phyloP scores from a whole-genome alignment of 441 rosid genomes.

The Erodium trifolium region DNA sequence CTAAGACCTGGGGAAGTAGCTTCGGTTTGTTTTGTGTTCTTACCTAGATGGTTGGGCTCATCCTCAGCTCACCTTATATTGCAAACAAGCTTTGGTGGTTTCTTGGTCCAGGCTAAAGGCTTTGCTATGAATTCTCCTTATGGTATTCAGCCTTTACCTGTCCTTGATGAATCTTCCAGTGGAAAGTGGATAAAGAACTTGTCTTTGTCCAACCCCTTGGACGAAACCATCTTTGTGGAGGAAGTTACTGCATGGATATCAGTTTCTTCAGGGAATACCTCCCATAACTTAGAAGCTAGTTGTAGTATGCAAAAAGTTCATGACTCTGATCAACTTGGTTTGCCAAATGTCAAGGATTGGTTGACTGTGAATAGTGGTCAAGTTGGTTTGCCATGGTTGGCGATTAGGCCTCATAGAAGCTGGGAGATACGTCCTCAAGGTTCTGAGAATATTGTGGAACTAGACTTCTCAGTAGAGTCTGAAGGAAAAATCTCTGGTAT shows the following conservation, averaged over 20 bases:
- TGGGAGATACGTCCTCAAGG: slow-evolving; percentile 48
- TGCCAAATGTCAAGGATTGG: slow-evolving; percentile 40
- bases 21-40: slow-evolving; percentile 56
- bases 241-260: slow-evolving; percentile 51
- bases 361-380: slow-evolving; percentile 35
- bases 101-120: slow-evolving; percentile 57
- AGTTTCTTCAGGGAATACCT: slow-evolving; percentile 41
- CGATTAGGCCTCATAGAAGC: slow-evolving; percentile 37
- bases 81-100: slow-evolving; percentile 68
- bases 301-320: slow-evolving; percentile 33
- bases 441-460: slow-evolving; percentile 39
- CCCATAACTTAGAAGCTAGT: slow-evolving; percentile 43
- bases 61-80: slow-evolving; percentile 50
- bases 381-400: slow-evolving; percentile 36
- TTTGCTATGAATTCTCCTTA: slow-evolving; percentile 47
- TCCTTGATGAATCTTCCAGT: slow-evolving; percentile 27
- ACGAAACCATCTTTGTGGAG: slow-evolving; percentile 43
- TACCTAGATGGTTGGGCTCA: slow-evolving; percentile 54
- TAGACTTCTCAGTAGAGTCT: slow-evolving; percentile 42
- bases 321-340: slow-evolving; percentile 24
- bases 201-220: slow-evolving; percentile 55
- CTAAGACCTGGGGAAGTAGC: slow-evolving; percentile 54
- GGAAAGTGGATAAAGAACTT: slow-evolving; percentile 45
- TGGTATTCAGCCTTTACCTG: slow-evolving; percentile 37
- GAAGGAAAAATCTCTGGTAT: slow-evolving; percentile 42